Evolutionary conservation across 1,284 basidiomycete genomes (phyloP).

Genomic region (Ganoderma sinense): DNA sequence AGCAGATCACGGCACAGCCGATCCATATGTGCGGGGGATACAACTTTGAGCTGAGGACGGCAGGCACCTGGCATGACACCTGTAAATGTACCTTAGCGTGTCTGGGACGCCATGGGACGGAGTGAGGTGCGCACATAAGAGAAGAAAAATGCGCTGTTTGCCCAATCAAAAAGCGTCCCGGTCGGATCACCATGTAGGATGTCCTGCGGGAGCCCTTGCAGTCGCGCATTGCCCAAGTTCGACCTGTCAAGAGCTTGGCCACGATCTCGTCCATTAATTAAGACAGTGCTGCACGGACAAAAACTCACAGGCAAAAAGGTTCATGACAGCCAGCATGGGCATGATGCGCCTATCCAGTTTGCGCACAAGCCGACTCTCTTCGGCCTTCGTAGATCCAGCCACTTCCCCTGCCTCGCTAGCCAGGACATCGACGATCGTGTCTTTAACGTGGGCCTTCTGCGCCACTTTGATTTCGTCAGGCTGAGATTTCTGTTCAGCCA

Average conservation of each 20-base stretch:
- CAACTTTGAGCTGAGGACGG: slow-evolving; percentile 70
- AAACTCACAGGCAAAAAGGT: slow-evolving; percentile 71
- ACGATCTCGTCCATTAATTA: too few relatives aligned
- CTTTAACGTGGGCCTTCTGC: not conserved
- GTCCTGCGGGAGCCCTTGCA: slow-evolving; percentile 73
- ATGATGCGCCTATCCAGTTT: slow-evolving; percentile 71
- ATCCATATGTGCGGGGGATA: slow-evolving; percentile 73
- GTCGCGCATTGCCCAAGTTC: slow-evolving; percentile 78
- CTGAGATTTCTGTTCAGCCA: not conserved
- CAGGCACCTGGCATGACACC: slow-evolving; percentile 76
- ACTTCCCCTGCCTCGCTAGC: not conserved
- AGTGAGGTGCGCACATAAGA: slow-evolving; percentile 61
- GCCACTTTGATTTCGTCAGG: not conserved
- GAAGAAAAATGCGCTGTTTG: slow-evolving; percentile 79
- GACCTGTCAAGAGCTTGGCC: slow-evolving; percentile 71
- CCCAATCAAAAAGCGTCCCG: slow-evolving; percentile 74
- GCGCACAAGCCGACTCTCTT: slow-evolving; percentile 62
- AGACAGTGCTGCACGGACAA: not conserved
- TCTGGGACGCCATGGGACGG: not conserved
- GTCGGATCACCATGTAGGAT: slow-evolving; percentile 71
- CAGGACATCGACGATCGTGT: not conserved
- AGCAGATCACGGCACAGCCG: slow-evolving; percentile 68
- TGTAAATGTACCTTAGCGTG: slow-evolving; percentile 34
- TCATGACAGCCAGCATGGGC: slow-evolving; percentile 70
- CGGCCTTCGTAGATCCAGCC: slow-evolving; percentile 24